Evolutionary conservation across 1,139 yeast genomes (phyloP).

Genomic region (Yamadazyma conglobata): DNA sequence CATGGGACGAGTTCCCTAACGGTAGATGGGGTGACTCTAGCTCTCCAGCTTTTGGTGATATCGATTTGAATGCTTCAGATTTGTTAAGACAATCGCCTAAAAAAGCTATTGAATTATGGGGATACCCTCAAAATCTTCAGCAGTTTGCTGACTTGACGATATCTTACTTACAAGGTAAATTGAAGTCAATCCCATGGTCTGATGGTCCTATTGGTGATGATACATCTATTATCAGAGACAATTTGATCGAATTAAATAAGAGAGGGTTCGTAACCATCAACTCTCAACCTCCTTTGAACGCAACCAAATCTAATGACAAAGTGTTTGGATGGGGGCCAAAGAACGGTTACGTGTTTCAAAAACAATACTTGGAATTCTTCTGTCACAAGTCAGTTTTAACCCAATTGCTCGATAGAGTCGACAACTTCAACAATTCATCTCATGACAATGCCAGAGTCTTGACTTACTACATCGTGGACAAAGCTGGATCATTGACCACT

Average conservation of each 20-base stretch:
- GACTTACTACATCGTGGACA: conserved; percentile 79
- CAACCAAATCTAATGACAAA: conserved; percentile 66
- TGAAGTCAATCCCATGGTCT: conserved; percentile 89
- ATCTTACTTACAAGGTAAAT: conserved; percentile 63
- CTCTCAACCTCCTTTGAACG: conserved; percentile 93
- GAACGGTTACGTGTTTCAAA: conserved; percentile 89
- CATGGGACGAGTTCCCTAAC: conserved; percentile 94
- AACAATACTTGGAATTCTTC: conserved; percentile 83
- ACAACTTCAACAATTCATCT: conserved; percentile 36
- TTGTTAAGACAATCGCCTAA: conserved; percentile 76
- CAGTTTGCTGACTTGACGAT: conserved; percentile 65
- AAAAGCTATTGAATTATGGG: conserved; percentile 85
- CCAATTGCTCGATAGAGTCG: conserved; percentile 33
- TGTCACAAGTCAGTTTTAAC: conserved; percentile 57
- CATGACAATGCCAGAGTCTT: conserved; percentile 44
- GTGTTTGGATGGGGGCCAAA: conserved; percentile 95
- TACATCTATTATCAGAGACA: conserved; percentile 57
- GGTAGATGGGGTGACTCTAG: conserved; percentile 95
- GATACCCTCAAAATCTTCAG: conserved; percentile 57
- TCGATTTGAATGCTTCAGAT: conserved; percentile 75
- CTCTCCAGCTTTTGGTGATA: conserved; percentile 90
- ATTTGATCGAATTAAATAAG: conserved; percentile 59
- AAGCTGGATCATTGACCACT: conserved; percentile 52
- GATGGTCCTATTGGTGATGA: conserved; percentile 86
- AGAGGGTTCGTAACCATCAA: conserved; percentile 78